Evolutionary conservation across 2,329 filamentous ascomycete genomes (phyloP).

Genomic region (Mariannaea elegans): DNA sequence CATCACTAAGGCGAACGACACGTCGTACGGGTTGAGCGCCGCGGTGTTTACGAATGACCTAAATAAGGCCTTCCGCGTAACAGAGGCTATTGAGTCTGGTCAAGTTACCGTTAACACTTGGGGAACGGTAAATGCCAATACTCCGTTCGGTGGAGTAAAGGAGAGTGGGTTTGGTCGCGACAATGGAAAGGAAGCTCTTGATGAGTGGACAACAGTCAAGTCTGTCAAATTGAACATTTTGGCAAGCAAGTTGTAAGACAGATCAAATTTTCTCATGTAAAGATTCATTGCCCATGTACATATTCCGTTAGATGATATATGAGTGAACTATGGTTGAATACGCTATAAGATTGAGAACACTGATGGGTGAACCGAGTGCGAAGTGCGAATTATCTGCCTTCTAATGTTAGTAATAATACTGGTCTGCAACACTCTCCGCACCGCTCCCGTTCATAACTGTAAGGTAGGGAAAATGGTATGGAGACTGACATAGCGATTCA

Average conservation of each 20-base stretch:
- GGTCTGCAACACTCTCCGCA: too few relatives aligned
- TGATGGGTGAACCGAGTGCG: too few relatives aligned
- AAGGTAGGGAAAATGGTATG: too few relatives aligned
- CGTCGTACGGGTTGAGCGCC: slow-evolving; percentile 61
- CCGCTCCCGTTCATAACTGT: too few relatives aligned
- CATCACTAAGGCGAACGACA: slow-evolving; percentile 45
- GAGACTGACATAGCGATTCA: too few relatives aligned
- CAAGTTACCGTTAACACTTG: slow-evolving; percentile 70
- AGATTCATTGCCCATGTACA: not conserved
- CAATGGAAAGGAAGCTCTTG: slow-evolving; percentile 43
- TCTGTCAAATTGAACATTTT: slow-evolving; percentile 37
- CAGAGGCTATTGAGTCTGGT: slow-evolving; percentile 63
- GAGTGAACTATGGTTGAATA: too few relatives aligned
- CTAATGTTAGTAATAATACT: too few relatives aligned
- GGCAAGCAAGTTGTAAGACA: slow-evolving; percentile 17
- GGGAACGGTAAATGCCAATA: slow-evolving; percentile 37
- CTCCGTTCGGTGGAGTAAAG: slow-evolving; percentile 48
- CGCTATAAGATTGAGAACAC: too few relatives aligned
- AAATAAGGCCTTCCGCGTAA: slow-evolving; percentile 22
- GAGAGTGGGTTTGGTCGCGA: slow-evolving; percentile 45
- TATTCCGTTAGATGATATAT: too few relatives aligned
- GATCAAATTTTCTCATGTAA: not conserved
- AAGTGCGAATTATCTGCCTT: too few relatives aligned
- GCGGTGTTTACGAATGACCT: slow-evolving; percentile 65
- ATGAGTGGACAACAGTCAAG: slow-evolving; percentile 44